phyloP scores from a whole-genome alignment of 352 stramenopile genomes.

The Thraustochytrium sp. region DNA sequence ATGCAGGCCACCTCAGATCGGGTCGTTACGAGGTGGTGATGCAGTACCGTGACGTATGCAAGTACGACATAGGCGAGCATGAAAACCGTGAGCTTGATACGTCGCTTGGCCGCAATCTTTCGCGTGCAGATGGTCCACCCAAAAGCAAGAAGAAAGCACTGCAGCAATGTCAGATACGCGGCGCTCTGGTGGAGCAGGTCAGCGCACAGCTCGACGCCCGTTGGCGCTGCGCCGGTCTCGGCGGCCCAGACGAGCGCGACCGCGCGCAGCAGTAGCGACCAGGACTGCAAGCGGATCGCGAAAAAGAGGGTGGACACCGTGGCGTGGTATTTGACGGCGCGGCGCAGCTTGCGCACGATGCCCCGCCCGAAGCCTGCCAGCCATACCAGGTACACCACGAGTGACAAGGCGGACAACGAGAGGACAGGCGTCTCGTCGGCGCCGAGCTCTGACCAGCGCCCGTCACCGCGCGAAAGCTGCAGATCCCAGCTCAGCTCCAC shows the following conservation, averaged over 20 bases:
- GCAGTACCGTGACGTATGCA: neutral
- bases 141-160: neutral
- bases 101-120: constrained; percentile 3
- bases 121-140: constrained; percentile 5
- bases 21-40: neutral
- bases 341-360: neutral
- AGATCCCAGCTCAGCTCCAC: too few relatives aligned
- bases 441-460: too few relatives aligned
- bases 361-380: too few relatives aligned
- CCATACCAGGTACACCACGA: constrained; percentile 2
- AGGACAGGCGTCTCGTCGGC: too few relatives aligned
- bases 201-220: neutral
- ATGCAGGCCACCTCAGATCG: neutral
- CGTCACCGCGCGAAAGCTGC: too few relatives aligned
- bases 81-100: neutral
- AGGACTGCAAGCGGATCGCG: neutral
- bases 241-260: neutral
- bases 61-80: neutral
- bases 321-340: constrained; percentile 7
- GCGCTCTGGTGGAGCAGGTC: neutral
- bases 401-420: neutral
- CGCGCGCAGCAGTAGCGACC: neutral
- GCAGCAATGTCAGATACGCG: neutral
- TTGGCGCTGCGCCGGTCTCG: neutral
- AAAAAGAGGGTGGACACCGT: neutral